Conservation (phyloP, 2,329 filamentous ascomycete genomes). For the Talaromyces funiculosus region DNA sequence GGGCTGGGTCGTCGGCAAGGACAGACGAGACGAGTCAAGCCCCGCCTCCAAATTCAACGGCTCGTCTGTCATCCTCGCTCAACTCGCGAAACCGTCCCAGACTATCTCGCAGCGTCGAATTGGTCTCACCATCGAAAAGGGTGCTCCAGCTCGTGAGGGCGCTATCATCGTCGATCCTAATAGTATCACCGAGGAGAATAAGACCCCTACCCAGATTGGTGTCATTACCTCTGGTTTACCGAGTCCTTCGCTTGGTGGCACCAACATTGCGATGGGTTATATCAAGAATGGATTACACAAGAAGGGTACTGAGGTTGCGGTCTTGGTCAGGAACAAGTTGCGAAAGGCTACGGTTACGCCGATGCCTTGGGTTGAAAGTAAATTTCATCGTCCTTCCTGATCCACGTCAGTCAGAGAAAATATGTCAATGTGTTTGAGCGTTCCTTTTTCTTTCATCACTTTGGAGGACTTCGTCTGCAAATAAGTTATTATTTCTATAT, state of each 20-base stretch:
- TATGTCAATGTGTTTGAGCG: background rate
- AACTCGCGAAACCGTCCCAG: conserved; percentile 55
- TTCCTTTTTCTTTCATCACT: background rate
- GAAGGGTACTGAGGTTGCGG: conserved; percentile 71
- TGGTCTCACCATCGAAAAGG: conserved; percentile 70
- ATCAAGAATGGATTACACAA: conserved; percentile 77
- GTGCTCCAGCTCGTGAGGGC: conserved; percentile 84
- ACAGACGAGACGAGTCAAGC: conserved; percentile 53
- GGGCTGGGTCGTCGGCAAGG: conserved; percentile 79
- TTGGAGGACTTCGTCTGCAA: background rate
- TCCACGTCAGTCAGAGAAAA: background rate
- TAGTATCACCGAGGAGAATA: conserved; percentile 22
- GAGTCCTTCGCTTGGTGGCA: conserved; percentile 69
- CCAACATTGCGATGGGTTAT: conserved; percentile 96
- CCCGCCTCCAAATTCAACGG: conserved; percentile 66
- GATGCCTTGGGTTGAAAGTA: conserved; percentile 81
- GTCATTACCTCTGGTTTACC: conserved; percentile 84
- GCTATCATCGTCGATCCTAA: conserved; percentile 62
- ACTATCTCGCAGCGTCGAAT: conserved; percentile 68
- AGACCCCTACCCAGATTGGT: conserved; percentile 59
- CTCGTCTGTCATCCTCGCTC: conserved; percentile 66
- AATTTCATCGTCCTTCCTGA: conserved; percentile 55
- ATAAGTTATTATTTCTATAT: background rate
- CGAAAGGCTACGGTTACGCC: conserved; percentile 71
- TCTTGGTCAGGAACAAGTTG: conserved; percentile 70